Evolutionary conservation across 805 yeast genomes (phyloP).

Genomic region (Myxozyma sirexii): DNA sequence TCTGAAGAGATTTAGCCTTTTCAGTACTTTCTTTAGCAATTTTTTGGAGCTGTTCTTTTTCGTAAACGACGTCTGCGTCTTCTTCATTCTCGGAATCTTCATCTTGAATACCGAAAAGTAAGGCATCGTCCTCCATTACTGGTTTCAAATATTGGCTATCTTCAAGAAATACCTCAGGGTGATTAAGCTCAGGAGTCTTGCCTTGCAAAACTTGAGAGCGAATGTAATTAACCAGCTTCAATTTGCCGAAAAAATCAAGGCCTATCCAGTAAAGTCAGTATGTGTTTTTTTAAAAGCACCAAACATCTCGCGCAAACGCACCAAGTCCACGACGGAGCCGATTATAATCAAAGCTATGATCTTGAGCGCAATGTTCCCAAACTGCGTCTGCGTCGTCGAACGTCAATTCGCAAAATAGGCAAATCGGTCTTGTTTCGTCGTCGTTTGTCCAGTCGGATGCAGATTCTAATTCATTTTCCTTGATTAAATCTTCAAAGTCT

Average conservation of each 20-base stretch:
- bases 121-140: conserved; percentile 37
- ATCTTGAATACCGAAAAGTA: conserved; percentile 36
- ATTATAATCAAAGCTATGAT: conserved; percentile 35
- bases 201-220: conserved; percentile 32
- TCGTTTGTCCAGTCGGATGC: conserved; percentile 37
- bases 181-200: conserved; percentile 22
- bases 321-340: conserved; percentile 23
- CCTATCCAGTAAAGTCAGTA: conserved; percentile 1
- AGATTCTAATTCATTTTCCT: conserved; percentile 37
- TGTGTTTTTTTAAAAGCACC: background rate
- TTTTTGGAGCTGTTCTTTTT: conserved; percentile 37
- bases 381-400: conserved; percentile 31
- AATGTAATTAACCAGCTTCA: conserved; percentile 38
- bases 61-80: conserved; percentile 24
- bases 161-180: conserved; percentile 30
- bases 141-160: conserved; percentile 37
- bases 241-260: conserved; percentile 38
- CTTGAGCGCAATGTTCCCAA: conserved; percentile 32
- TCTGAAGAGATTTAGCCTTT: conserved; percentile 12
- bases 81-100: conserved; percentile 35
- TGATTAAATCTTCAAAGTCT: conserved; percentile 35
- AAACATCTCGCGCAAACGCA: background rate
- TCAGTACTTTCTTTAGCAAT: conserved; percentile 13
- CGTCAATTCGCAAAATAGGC: conserved; percentile 33
- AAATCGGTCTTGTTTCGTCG: conserved; percentile 34